Base-by-base conservation (phyloP, 495 filamentous ascomycete species). In the Aspergillus campestris region DNA sequence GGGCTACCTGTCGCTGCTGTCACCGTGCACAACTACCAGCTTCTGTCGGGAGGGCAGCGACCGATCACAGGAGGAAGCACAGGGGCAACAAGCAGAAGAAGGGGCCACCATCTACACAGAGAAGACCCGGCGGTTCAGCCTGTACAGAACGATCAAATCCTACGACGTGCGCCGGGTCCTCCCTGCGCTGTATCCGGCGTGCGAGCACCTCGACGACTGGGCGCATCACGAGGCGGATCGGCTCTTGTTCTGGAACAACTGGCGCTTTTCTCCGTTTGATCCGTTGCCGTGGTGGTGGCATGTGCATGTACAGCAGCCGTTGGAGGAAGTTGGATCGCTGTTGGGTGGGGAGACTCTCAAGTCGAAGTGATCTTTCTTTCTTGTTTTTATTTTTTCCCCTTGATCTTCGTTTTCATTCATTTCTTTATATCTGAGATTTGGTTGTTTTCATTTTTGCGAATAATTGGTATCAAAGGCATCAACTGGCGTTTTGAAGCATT, bases 241-340 rank as follows among this genome's bases (percentile, higher is more conserved):
- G 8, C 15, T 53, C 11, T 32, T 63, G 0, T 67, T 69, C 40
- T 71, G 64, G 65, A 55, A 58, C 28, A 44, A 67, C 31, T 50
- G 57, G 28, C 56, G 51, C 8, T 71, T 71, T 32, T 64, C 61
- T 3, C 24, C 31, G 15, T 39, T 49, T 10, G 69, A 72, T 45
- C 69, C 69, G 10, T 24, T 72, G 15, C 69, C 69, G 7, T 72
- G 69, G 69, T 72, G 69, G 69, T 72, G 69, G 69, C 51, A 72
- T 52, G 50, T 53, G 3, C 69, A 72, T 57, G 39, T 72, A 24
- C 67, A 58, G 38, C 56, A 53, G 31, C 69, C 67, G 1, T 39
- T 70, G 40, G 55, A 49, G 6, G 63, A 65, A 47, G 31, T 65
- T 3, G 61, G 59, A 48, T 7, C 56, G 34, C 44, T 62, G 11